Evolutionary conservation across 2,329 filamentous ascomycete species (phyloP).

Genomic region (Trichoderma guizhouense): DNA sequence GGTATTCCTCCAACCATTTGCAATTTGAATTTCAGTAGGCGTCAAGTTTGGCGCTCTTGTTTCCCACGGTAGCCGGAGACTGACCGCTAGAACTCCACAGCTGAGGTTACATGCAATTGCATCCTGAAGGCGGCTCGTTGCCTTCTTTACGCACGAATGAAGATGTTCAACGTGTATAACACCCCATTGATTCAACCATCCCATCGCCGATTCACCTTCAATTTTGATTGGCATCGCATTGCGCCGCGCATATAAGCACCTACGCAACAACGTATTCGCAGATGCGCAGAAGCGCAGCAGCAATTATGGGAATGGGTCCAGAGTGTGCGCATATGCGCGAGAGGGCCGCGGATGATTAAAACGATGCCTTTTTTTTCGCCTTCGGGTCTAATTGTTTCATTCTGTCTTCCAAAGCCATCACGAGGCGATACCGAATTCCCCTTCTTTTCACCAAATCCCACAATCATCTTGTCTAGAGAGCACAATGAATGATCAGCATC

Average conservation of each 20-base stretch:
- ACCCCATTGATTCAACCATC: background rate
- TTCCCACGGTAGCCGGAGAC: accelerated
- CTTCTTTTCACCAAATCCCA: background rate
- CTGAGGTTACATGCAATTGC: background rate
- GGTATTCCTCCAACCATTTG: background rate
- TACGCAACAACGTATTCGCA: background rate
- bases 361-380: background rate
- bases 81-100: background rate
- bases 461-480: background rate
- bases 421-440: background rate
- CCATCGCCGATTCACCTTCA: background rate
- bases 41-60: background rate
- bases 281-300: background rate
- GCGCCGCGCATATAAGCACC: background rate
- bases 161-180: background rate
- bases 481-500: background rate
- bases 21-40: background rate
- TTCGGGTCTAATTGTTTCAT: background rate
- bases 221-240: background rate
- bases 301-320: background rate
- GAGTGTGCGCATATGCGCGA: background rate
- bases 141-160: background rate
- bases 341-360: background rate
- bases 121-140: background rate
- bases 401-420: background rate